Evolutionary conservation across 768 basidiomycete genomes (phyloP).

Genomic region (Favolaschia claudopus): DNA sequence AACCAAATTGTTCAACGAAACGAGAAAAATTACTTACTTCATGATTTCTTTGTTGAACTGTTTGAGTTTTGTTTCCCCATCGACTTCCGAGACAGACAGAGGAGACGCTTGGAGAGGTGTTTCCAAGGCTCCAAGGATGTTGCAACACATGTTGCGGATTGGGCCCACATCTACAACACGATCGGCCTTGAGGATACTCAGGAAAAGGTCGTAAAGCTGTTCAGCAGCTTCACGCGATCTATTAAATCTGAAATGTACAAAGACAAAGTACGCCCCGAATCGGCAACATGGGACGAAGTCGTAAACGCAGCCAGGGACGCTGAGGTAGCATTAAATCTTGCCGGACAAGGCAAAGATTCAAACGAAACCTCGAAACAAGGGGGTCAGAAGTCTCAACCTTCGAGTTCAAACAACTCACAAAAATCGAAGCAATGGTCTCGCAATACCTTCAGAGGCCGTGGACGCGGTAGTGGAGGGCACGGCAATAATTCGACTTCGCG

Average conservation of each 20-base stretch:
- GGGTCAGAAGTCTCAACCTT: no score
- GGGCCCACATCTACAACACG: slow-evolving; percentile 28
- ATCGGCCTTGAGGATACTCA: slow-evolving; percentile 24
- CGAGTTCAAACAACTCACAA: no score
- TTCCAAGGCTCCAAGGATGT: slow-evolving; percentile 16
- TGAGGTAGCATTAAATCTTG: neutral
- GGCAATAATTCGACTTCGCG: no score
- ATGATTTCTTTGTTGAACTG: slow-evolving; percentile 39
- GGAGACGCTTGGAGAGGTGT: neutral
- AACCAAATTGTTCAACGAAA: slow-evolving; percentile 27
- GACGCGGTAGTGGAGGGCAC: neutral
- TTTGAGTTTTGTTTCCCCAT: slow-evolving; percentile 47
- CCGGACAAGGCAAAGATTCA: neutral
- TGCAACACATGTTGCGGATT: slow-evolving; percentile 30
- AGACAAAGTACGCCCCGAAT: no score
- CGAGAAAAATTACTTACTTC: slow-evolving; percentile 29
- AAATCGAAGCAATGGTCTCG: neutral
- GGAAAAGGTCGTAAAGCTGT: slow-evolving; percentile 32
- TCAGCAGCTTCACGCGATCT: slow-evolving; percentile 25
- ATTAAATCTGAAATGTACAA: slow-evolving; percentile 29
- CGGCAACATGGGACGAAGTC: no score
- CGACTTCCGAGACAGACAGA: slow-evolving; percentile 24
- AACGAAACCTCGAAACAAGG: neutral
- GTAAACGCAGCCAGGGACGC: neutral
- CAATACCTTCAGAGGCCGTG: neutral